Evolutionary conservation across 2,329 filamentous ascomycete genomes (phyloP).

Genomic region (Aspergillus tanneri): DNA sequence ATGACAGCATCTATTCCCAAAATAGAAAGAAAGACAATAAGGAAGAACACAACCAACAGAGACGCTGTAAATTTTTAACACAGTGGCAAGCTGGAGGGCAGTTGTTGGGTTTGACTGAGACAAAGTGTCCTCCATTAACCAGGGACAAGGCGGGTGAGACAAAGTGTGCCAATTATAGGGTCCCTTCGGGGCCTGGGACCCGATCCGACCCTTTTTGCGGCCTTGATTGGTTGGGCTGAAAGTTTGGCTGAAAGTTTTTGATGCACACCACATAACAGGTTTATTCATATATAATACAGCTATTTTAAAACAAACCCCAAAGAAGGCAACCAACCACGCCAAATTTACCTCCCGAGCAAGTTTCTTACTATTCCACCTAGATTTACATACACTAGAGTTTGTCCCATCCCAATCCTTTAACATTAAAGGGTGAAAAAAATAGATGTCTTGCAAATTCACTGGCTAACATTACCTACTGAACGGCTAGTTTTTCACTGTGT

Average conservation of each 20-base stretch:
- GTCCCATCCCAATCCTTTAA: too few species aligned
- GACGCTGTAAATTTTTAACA: neutral
- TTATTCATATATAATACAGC: too few species aligned
- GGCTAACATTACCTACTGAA: neutral
- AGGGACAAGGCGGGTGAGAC: conserved; percentile 19
- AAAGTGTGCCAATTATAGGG: conserved; percentile 26
- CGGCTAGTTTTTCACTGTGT: neutral
- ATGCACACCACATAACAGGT: conserved; percentile 16
- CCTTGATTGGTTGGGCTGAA: conserved; percentile 14
- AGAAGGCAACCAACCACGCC: too few species aligned
- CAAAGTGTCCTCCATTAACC: conserved; percentile 6
- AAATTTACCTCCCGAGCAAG: too few species aligned
- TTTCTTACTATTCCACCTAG: too few species aligned
- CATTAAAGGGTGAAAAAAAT: too few species aligned
- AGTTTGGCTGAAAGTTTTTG: conserved; percentile 1
- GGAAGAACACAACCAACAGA: conserved; percentile 1
- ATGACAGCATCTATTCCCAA: conserved; percentile 10
- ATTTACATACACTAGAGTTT: too few species aligned
- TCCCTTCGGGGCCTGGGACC: conserved; percentile 16
- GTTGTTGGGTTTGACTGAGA: conserved; percentile 15
- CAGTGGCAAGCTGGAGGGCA: conserved; percentile 6
- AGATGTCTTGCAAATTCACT: neutral
- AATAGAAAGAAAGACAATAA: conserved; percentile 6
- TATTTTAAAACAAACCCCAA: too few species aligned
- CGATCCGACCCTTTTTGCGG: conserved; percentile 6